Evolutionary conservation across 1,284 basidiomycete species (phyloP), one percentile per base, ranked within the genome.

Genomic region (Hypsizygus ulmarius): DNA sequence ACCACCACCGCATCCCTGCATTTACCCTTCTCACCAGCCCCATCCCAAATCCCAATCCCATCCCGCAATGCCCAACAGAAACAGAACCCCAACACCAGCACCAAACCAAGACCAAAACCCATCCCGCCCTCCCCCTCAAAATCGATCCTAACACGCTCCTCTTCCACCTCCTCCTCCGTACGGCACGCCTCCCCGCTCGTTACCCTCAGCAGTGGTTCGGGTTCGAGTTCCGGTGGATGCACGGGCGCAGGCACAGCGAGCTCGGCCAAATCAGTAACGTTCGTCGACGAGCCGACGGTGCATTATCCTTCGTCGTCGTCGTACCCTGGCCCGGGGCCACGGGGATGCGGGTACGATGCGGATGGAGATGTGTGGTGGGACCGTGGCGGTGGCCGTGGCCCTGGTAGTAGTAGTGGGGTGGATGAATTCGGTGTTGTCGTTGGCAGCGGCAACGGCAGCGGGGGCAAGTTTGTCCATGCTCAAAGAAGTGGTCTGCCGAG

Each of bases 221-320:
- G 35, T 5, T 35, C n/a, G n/a, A n/a, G n/a, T n/a, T n/a, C n/a
- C n/a, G n/a, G n/a, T n/a, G n/a, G n/a, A 25, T 25, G 21, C 7
- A 25, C 21, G 7, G 34, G 39, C 36, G 35, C 30, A 9, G 35
- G 14, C 50, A 38, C 35, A 15, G 54, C 57, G 34, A 63, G 65
- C 14, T 56, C 60, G 5, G 64, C 61, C 54, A 78, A 78, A 56
- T 74, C 72, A 34, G 76, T 78, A 43, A 77, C 74, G 42, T 78
- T 78, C 45, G 74, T 71, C 16, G 74, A 76, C 33, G 66, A 66
- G 45, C 74, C 75, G 14, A 73, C 67, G 4, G 68, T 77, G 14
- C 72, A 75, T 57, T 77, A 76, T 51, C 64, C 53, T 4, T 41
- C 32, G 4, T 66, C 25, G 64, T 58, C 53, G 8, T 64, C 60